These are phyloP conservation scores for Kodamaea kaohsiungensis DNA, from an alignment of 805 yeast genomes.

Conservation along the genomic window DNA sequence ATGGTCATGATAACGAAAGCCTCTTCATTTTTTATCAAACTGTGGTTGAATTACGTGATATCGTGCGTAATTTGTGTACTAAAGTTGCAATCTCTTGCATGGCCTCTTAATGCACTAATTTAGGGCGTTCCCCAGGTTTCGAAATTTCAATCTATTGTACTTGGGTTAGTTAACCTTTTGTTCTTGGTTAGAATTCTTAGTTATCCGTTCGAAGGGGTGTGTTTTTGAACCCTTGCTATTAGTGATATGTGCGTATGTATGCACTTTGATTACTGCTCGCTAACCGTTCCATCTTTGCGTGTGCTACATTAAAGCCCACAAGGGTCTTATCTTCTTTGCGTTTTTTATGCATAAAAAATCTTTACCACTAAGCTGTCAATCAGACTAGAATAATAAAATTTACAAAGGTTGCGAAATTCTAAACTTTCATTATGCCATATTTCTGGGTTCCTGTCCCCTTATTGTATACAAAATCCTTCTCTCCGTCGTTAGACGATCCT, in stretches of 20 bases:
- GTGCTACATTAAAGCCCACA: too few species aligned
- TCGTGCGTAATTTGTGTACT: not conserved
- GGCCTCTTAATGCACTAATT: not conserved
- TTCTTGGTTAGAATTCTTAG: not conserved
- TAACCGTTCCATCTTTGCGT: too few species aligned
- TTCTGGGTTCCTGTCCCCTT: not conserved
- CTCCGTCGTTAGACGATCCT: too few species aligned
- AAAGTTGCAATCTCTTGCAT: not conserved
- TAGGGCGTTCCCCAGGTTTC: not conserved
- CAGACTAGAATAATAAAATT: too few species aligned
- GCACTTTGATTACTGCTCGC: too few species aligned
- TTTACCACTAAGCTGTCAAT: not conserved
- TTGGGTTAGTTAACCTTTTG: not conserved
- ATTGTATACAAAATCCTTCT: not conserved
- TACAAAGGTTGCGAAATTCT: not conserved
- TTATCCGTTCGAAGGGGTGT: too few species aligned
- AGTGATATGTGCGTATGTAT: too few species aligned
- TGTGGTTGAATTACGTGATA: not conserved
- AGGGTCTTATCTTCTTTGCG: not conserved
- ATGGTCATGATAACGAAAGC: not conserved
- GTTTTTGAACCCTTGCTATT: too few species aligned
- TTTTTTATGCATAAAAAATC: not conserved
- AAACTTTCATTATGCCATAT: not conserved
- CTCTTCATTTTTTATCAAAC: not conserved
- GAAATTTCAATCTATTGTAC: not conserved